phyloP scores from a whole-genome alignment of 257 asterid species.

The Ilex asprella region DNA sequence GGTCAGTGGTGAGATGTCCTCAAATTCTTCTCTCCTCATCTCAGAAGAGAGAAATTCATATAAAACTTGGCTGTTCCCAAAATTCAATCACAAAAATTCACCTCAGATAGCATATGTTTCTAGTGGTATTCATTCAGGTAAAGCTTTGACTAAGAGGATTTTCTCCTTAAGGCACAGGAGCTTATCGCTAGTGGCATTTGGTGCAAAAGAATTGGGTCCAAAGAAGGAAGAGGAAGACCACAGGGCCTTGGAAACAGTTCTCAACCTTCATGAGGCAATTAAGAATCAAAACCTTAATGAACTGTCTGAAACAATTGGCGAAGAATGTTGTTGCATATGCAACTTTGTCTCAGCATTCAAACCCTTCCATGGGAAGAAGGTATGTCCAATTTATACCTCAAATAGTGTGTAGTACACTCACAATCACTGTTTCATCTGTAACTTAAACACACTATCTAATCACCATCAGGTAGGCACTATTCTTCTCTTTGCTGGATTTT shows the following conservation, averaged over 20 bases:
- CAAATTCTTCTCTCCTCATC: too few relatives aligned
- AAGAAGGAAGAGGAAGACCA: slow-evolving; percentile 18
- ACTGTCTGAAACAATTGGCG: slow-evolving; percentile 56
- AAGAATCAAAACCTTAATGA: slow-evolving; percentile 33
- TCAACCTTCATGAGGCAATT: slow-evolving; percentile 52
- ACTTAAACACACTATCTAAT: background rate
- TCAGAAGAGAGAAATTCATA: too few relatives aligned
- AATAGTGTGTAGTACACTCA: background rate
- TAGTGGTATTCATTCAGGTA: slow-evolving; percentile 1
- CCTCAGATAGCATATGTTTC: slow-evolving; percentile 5
- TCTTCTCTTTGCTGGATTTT: background rate
- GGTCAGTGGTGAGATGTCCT: too few relatives aligned
- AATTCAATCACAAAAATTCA: background rate
- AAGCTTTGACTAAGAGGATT: slow-evolving; percentile 5
- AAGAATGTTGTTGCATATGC: slow-evolving; percentile 60
- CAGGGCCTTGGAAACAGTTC: slow-evolving; percentile 55
- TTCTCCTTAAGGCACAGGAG: slow-evolving; percentile 10
- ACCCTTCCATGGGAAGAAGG: slow-evolving; percentile 69
- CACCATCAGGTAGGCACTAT: background rate
- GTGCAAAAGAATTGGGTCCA: slow-evolving; percentile 6
- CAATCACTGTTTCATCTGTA: background rate
- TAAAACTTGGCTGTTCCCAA: too few relatives aligned
- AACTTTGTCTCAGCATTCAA: slow-evolving; percentile 41
- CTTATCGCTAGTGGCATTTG: slow-evolving; percentile 17
- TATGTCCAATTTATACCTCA: slow-evolving; percentile 3